These are phyloP conservation scores for Rhododendron henanense DNA, from an alignment of 148 eudicot genomes.

Conservation along the genomic window DNA sequence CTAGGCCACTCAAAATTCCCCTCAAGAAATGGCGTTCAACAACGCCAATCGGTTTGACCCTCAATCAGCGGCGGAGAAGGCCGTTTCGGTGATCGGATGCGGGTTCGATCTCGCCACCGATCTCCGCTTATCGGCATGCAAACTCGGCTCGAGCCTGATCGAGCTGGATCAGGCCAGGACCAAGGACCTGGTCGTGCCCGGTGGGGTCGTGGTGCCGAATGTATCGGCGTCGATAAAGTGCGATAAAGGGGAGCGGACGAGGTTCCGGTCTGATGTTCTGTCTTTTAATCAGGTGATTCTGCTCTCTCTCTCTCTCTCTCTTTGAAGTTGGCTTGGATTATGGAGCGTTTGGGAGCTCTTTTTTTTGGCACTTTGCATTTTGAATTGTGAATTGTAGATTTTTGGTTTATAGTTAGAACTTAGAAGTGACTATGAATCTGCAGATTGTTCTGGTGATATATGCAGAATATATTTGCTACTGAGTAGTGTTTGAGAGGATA, in stretches of 20 bases:
- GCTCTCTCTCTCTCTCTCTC: not conserved
- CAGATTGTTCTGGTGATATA: too few relatives aligned
- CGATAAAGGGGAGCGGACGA: slow-evolving; percentile 91
- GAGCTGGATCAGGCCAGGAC: slow-evolving; percentile 42
- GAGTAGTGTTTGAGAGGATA: not conserved
- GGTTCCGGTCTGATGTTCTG: slow-evolving; percentile 82
- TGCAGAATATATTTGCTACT: not conserved
- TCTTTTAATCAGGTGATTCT: slow-evolving; percentile 63
- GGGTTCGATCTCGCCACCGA: slow-evolving; percentile 72
- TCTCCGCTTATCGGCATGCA: slow-evolving; percentile 66
- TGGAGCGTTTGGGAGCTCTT: not conserved
- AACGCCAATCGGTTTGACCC: slow-evolving; percentile 44
- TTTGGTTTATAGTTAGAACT: too few relatives aligned
- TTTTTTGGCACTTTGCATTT: too few relatives aligned
- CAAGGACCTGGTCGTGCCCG: slow-evolving; percentile 69
- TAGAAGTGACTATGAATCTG: not conserved
- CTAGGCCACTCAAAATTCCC: not conserved
- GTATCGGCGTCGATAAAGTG: slow-evolving; percentile 66
- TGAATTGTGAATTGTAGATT: too few relatives aligned
- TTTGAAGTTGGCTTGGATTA: not conserved
- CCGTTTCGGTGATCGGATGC: slow-evolving; percentile 71
- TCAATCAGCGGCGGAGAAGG: slow-evolving; percentile 73
- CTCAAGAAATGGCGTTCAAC: slow-evolving; percentile 26
- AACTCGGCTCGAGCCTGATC: slow-evolving; percentile 57
- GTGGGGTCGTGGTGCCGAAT: slow-evolving; percentile 52